phyloP scores from a whole-genome alignment of 306 rosid species.

The Parietaria judaica region DNA sequence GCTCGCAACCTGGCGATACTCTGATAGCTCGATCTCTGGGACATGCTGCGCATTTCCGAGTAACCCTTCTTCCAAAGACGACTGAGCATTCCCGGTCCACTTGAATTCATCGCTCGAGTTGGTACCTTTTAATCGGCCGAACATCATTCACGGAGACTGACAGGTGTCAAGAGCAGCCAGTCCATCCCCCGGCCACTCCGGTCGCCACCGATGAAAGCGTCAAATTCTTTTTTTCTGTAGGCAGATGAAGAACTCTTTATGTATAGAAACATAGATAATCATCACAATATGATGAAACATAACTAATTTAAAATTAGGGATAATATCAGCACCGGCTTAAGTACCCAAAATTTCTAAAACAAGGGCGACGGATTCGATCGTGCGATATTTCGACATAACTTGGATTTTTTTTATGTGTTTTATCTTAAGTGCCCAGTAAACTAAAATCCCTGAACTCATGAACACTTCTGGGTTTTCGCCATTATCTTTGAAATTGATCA shows the following conservation, averaged over 20 bases:
- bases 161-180: slow-evolving; percentile 45
- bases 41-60: slow-evolving; percentile 36
- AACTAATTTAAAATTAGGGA: too few species aligned
- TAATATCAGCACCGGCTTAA: too few species aligned
- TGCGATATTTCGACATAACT: too few species aligned
- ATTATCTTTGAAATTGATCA: too few species aligned
- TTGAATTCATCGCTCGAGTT: slow-evolving; percentile 39
- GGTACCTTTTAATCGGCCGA: slow-evolving; percentile 41
- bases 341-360: too few species aligned
- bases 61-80: slow-evolving; percentile 50
- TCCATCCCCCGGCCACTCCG: slow-evolving; percentile 53
- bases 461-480: too few species aligned
- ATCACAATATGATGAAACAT: too few species aligned
- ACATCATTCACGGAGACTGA: slow-evolving; percentile 69
- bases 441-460: too few species aligned
- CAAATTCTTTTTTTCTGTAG: slow-evolving; percentile 19
- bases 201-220: slow-evolving; percentile 6
- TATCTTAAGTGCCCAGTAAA: too few species aligned
- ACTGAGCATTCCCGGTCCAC: slow-evolving; percentile 43
- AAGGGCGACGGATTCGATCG: too few species aligned
- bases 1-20: slow-evolving; percentile 51
- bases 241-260: neutral
- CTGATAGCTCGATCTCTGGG: slow-evolving; percentile 70
- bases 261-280: too few species aligned
- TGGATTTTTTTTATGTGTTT: too few species aligned